Evolutionary conservation across 1,139 yeast genomes (phyloP), one percentile per base, ranked within the genome.

Genomic region (Sugiyamaella neomexicana): DNA sequence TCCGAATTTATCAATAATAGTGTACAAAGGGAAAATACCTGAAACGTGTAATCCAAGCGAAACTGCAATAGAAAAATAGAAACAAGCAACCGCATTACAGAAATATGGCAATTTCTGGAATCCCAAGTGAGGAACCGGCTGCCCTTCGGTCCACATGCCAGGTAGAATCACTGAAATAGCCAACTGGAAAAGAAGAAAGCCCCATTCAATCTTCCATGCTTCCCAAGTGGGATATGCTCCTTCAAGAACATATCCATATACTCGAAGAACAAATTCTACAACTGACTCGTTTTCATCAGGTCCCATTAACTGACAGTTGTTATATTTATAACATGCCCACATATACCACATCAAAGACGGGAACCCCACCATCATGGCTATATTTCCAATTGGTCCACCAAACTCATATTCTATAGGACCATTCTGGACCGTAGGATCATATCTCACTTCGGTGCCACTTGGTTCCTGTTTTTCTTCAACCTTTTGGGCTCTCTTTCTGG

Each of bases 141-240:
- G 95, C 43, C 99, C 99, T 71, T 89, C 85, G 41, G 96, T 86
- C 91, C 95, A 88, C 46, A 93, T 76, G 53, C 99, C 99, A 5
- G 99, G 99, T 65, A 91, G 77, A n/a, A 86, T 82, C 65, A 87
- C 83, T 72, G 93, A 93, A 64, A 90, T 85, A 20, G 80, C 60
- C 10, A 79, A 84, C 73, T 93, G 98, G 53, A 81, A 71, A n/a
- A 81, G 54, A 65, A 90, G 78, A 68, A 88, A 93, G 0, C 80
- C 73, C 60, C 86, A 76, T 70, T 90, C 93, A 53, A 87, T 78
- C 39, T 76, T 72, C 84, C 95, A 85, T 0, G 91, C 82, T 53
- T 76, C 75, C 53, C 70, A 64, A 2, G 88, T 76, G 25, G 99
- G 99, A 57, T 83, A 72, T 2, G 90, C 97, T 64, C 82, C 74